phyloP scores from a whole-genome alignment of 140 eudicot species.

The Anethum foeniculum region DNA sequence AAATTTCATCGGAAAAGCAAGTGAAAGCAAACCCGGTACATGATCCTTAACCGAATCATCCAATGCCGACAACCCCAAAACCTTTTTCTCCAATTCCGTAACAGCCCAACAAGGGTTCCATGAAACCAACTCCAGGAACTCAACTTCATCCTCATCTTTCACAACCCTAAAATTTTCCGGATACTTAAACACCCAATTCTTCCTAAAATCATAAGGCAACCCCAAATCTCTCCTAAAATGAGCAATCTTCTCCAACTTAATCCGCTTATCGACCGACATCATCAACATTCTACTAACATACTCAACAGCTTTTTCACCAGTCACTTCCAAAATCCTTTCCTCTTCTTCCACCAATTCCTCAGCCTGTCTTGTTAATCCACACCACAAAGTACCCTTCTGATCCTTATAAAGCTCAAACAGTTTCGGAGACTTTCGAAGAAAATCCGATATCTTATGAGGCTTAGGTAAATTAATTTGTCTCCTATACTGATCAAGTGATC shows the following conservation, averaged over 20 bases:
- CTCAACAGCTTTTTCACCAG: slow-evolving; percentile 53
- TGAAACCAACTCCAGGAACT: slow-evolving; percentile 77
- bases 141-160: slow-evolving; percentile 56
- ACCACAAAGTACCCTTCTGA: slow-evolving; percentile 61
- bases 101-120: slow-evolving; percentile 82
- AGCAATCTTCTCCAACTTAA: slow-evolving; percentile 63
- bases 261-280: slow-evolving; percentile 72
- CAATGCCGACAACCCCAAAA: slow-evolving; percentile 25
- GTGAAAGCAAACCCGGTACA: slow-evolving; percentile 61
- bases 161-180: slow-evolving; percentile 51
- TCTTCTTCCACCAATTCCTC: slow-evolving; percentile 71
- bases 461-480: slow-evolving; percentile 70
- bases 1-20: slow-evolving; percentile 61
- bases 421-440: slow-evolving; percentile 69
- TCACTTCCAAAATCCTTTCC: slow-evolving; percentile 38
- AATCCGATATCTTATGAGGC: slow-evolving; percentile 73
- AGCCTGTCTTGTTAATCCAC: slow-evolving; percentile 57
- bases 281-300: slow-evolving; percentile 60
- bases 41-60: slow-evolving; percentile 20
- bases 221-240: slow-evolving; percentile 95
- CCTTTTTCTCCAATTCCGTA: slow-evolving; percentile 67
- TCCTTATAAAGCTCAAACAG: slow-evolving; percentile 76
- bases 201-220: slow-evolving; percentile 69
- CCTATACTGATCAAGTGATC: slow-evolving; percentile 56
- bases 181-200: slow-evolving; percentile 52